Conservation (phyloP, 352 stramenopile species). For the Blastocystis sp. region DNA sequence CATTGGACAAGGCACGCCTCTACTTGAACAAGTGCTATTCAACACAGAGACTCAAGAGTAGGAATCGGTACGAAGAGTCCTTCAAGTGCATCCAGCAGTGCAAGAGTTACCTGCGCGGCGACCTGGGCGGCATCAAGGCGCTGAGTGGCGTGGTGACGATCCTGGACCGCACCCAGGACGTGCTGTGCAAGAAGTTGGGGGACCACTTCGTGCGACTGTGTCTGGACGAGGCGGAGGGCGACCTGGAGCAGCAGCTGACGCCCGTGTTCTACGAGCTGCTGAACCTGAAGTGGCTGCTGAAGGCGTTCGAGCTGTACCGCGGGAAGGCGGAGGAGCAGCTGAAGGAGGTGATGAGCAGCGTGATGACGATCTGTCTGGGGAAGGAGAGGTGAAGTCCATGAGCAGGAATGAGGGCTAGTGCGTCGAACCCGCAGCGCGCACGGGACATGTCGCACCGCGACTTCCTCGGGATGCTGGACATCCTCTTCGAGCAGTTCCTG, state of each 20-base stretch:
- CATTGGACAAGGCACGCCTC: neutral
- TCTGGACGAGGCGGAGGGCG: neutral
- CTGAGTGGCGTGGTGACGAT: slow-evolving; percentile 38
- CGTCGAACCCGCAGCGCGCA: neutral
- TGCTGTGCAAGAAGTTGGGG: slow-evolving; percentile 27
- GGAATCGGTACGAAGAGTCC: slow-evolving; percentile 23
- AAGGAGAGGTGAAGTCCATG: neutral
- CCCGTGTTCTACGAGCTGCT: slow-evolving; percentile 39
- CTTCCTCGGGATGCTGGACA: slow-evolving; percentile 35
- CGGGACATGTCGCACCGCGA: slow-evolving; percentile 18
- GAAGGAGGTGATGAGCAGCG: neutral
- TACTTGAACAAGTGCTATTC: neutral
- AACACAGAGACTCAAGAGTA: neutral
- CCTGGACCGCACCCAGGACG: slow-evolving; percentile 30
- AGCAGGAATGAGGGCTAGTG: neutral
- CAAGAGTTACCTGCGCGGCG: slow-evolving; percentile 20
- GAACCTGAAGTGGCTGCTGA: slow-evolving; percentile 40
- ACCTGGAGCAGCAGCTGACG: slow-evolving; percentile 6
- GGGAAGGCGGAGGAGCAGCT: slow-evolving; percentile 25
- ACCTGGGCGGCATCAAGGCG: slow-evolving; percentile 31
- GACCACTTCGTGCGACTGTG: slow-evolving; percentile 37
- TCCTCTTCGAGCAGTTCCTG: slow-evolving; percentile 52
- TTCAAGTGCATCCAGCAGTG: slow-evolving; percentile 46
- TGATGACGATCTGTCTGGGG: slow-evolving; percentile 44
- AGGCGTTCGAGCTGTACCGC: slow-evolving; percentile 8